Percentiles rank a stretch among this genome's conserved stretches.
Evolutionary conservation across 768 basidiomycete genomes (phyloP).

Genomic region (Omphalotus guepiniiformis): DNA sequence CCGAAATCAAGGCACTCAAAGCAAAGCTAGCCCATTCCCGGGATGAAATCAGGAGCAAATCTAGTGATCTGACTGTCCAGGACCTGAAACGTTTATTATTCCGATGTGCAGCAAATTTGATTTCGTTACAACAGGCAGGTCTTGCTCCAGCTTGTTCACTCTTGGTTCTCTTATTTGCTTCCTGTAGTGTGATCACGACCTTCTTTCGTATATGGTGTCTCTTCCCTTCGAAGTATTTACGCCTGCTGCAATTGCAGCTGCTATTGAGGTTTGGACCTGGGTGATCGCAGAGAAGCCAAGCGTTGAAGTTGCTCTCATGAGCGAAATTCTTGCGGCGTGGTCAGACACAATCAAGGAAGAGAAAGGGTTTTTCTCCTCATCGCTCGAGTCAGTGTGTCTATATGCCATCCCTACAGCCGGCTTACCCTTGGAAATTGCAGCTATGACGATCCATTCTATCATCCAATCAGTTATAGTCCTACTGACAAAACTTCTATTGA

Average conservation of each 20-base stretch:
- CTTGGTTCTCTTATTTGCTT: background rate
- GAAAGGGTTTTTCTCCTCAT: constrained; percentile 79
- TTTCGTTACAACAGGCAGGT: constrained; percentile 60
- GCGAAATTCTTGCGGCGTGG: constrained; percentile 88
- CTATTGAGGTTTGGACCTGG: constrained; percentile 97
- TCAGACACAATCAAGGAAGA: constrained; percentile 69
- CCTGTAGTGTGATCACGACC: constrained; percentile 72
- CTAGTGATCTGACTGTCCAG: constrained; percentile 68
- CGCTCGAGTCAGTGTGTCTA: constrained; percentile 62
- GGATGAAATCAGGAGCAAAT: constrained; percentile 66
- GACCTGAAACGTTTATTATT: constrained; percentile 85
- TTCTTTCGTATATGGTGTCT: constrained; percentile 82
- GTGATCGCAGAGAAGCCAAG: constrained; percentile 81
- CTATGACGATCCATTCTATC: constrained; percentile 83
- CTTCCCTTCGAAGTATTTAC: constrained; percentile 89
- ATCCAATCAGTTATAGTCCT: constrained; percentile 83
- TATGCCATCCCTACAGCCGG: background rate
- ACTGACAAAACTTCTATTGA: constrained; percentile 85
- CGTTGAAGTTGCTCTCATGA: constrained; percentile 79
- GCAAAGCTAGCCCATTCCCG: constrained; percentile 62
- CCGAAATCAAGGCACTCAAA: constrained; percentile 65
- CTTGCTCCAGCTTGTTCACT: background rate
- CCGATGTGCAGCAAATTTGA: constrained; percentile 78
- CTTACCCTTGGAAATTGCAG: constrained; percentile 37
- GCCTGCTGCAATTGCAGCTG: constrained; percentile 78